Evolutionary conservation across 768 basidiomycete species (phyloP), one percentile per base, ranked within the genome.

Genomic region (Tephrocybe sp.): DNA sequence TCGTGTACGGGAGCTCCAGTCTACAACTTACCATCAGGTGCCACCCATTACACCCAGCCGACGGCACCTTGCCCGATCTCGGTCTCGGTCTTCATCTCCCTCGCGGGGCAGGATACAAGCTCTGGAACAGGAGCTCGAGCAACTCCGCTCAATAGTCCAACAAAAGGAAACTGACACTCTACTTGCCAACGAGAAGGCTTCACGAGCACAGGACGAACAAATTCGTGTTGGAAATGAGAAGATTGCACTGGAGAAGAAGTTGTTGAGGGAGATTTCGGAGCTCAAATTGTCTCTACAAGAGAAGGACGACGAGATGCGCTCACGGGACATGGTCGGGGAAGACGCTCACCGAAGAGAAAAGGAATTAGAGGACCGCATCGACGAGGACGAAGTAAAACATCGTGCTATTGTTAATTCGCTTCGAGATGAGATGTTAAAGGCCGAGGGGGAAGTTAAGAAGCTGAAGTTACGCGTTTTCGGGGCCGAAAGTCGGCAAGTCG

Each of bases 381-480:
- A 89, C 36, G 85, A 87, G 58, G 86, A 89, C 53, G 83, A 83
- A 40, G 81, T 78, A 5, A 86, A 82, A 64, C 83, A 88, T 28
- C 65, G 69, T 3, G 75, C 80, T 2, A 60, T 89, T 48, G 82
- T 87, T 60, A 65, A 62, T 37, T 64, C 79, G 64, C 60, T 80
- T 2, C 62, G 69, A 19, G 74, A 74, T 25, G n/a, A 60, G 69
- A 52, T 69, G 72, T 50, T 69, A 74, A 27, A 76, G 69, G 38
- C 54, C 82, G 32, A 67, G 68, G 37, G 57, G 11, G 52, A 70
- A 15, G 74, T 77, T 52, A 59, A 57, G 28, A 69, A 69, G 34
- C 60, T 86, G 32, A 65, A 66, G 35, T 64, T 63, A 5, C 75
- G 70, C 45, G 58, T 66, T 24, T 54, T 63, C 6, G 67, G 69